Evolutionary conservation across 331 rosid genomes (phyloP).

Genomic region (Acacia pycnantha): DNA sequence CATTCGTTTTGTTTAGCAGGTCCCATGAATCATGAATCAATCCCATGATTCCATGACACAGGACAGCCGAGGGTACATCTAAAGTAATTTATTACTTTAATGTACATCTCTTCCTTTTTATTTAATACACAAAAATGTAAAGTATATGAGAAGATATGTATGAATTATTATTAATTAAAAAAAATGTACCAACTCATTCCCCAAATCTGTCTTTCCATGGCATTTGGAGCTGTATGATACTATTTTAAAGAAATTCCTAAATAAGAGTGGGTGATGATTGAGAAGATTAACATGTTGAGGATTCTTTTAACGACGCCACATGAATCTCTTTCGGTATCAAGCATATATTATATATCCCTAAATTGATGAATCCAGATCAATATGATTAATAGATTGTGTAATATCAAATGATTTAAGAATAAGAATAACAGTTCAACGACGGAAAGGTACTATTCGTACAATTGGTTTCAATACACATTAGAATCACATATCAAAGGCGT

Average conservation of each 20-base stretch:
- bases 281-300: neutral
- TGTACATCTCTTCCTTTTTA: neutral
- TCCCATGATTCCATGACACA: neutral
- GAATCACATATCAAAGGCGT: neutral
- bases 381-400: neutral
- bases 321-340: neutral
- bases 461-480: slow-evolving; percentile 3
- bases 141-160: neutral
- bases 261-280: neutral
- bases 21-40: neutral
- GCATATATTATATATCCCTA: neutral
- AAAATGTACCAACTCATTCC: neutral
- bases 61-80: neutral
- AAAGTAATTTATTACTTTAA: neutral
- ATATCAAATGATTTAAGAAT: neutral
- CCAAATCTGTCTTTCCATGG: neutral
- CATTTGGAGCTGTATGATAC: neutral
- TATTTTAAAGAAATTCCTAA: neutral
- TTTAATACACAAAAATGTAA: neutral
- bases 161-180: neutral
- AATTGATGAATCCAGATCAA: neutral
- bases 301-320: neutral
- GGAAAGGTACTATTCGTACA: neutral
- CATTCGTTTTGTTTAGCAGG: neutral
- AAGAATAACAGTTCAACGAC: neutral